A percentile compares a stretch with the other conserved stretches of the same genome.
Conservation (phyloP, 2,329 filamentous ascomycete genomes). For the Myriosclerotinia curreyana region DNA sequence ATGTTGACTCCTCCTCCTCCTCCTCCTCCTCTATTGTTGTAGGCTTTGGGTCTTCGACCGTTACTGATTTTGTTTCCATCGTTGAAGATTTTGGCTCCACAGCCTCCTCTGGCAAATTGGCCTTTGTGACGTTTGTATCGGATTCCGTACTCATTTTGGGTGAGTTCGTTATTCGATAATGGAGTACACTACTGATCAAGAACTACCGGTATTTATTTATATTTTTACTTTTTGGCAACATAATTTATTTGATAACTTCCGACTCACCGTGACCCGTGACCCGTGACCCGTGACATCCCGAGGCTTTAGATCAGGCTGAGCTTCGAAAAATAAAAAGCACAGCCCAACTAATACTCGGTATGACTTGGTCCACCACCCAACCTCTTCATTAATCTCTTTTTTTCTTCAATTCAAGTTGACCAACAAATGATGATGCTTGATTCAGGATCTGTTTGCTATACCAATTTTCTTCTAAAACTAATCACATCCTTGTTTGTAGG, state of each 20-base stretch:
- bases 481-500: slow-evolving; percentile 3
- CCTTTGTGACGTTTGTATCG: not conserved
- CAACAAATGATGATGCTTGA: slow-evolving; percentile 10
- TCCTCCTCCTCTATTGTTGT: not conserved
- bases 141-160: slow-evolving; percentile 9
- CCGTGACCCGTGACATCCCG: no score
- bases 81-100: not conserved
- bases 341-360: not conserved
- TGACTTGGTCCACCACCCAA: slow-evolving; percentile 12
- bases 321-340: not conserved
- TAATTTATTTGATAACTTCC: not conserved
- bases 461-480: slow-evolving; percentile 6
- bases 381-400: slow-evolving; percentile 22
- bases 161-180: not conserved
- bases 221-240: not conserved
- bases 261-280: no score
- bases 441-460: slow-evolving; percentile 8
- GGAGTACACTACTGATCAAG: not conserved
- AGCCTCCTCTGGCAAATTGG: not conserved
- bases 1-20: not conserved
- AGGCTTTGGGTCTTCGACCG: not conserved
- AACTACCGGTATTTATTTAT: not conserved
- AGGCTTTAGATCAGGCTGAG: not conserved
- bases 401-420: not conserved
- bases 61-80: no score